A percentile compares a stretch with the other conserved stretches of the same genome.
phyloP scores from a whole-genome alignment of 1,139 yeast species.

The Candida frijolesensis region DNA sequence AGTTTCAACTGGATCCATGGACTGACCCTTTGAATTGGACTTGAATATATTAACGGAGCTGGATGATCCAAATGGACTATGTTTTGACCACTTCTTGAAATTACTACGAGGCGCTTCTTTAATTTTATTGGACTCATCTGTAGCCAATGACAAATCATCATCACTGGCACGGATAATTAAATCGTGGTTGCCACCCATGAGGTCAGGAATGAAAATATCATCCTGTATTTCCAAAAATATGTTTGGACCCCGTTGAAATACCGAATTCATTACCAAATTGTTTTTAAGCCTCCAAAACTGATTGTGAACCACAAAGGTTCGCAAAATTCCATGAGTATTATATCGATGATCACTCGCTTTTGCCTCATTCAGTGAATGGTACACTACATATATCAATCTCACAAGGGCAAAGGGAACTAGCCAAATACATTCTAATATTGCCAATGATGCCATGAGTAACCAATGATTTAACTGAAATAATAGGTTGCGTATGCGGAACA shows the following conservation, averaged over 20 bases:
- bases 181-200: constrained; percentile 1
- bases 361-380: constrained; percentile 8
- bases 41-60: constrained; percentile 2
- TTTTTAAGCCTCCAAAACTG: constrained; percentile 11
- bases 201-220: constrained; percentile 4
- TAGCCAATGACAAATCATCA: constrained; percentile 5
- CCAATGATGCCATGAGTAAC: constrained; percentile 1
- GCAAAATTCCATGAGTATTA: constrained; percentile 13
- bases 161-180: constrained; percentile 1
- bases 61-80: not conserved
- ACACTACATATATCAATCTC: constrained; percentile 9
- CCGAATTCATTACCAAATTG: constrained; percentile 11
- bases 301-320: constrained; percentile 12
- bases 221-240: constrained; percentile 11
- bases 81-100: constrained; percentile 4
- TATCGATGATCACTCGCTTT: constrained; percentile 11
- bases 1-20: not conserved
- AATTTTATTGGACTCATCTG: constrained; percentile 1
- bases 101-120: not conserved
- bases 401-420: constrained; percentile 9
- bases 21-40: not conserved
- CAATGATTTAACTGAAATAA: constrained; percentile 4
- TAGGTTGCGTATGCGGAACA: constrained; percentile 10
- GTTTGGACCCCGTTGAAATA: constrained; percentile 13
- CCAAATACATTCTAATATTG: constrained; percentile 7